Percentiles rank a stretch among this genome's conserved stretches.
Conservation (phyloP, 2,329 filamentous ascomycete species). For the Esteya vermicola region DNA sequence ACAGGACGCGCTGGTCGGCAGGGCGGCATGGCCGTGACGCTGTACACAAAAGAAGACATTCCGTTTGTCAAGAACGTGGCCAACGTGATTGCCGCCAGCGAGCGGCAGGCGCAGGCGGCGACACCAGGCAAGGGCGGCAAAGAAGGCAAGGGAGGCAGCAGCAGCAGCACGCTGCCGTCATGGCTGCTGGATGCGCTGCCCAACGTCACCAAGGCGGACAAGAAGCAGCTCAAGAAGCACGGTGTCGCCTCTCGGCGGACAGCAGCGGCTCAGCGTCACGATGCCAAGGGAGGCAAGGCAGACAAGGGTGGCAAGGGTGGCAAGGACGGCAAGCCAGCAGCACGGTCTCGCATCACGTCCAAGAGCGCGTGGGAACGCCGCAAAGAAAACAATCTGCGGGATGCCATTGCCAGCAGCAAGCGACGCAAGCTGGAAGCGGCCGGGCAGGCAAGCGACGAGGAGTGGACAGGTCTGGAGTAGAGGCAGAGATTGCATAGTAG, state of each 20-base stretch:
- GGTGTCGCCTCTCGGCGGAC: slow-evolving; percentile 60
- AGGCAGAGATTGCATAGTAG: background rate
- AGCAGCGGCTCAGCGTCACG: slow-evolving; percentile 19
- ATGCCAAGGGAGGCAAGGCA: background rate
- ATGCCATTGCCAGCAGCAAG: slow-evolving; percentile 48
- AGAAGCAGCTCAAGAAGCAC: slow-evolving; percentile 65
- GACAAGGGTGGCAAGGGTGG: slow-evolving; percentile 17
- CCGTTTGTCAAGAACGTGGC: slow-evolving; percentile 80
- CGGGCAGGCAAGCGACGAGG: slow-evolving; percentile 2
- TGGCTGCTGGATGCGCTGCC: slow-evolving; percentile 86
- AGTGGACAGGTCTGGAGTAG: slow-evolving; percentile 17
- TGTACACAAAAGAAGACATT: slow-evolving; percentile 92
- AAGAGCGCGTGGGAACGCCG: slow-evolving; percentile 64
- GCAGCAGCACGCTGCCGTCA: slow-evolving; percentile 38
- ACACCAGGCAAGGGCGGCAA: background rate
- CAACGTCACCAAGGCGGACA: slow-evolving; percentile 67
- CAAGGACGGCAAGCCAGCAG: slow-evolving; percentile 1
- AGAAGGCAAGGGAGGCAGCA: slow-evolving; percentile 15
- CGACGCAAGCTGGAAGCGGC: slow-evolving; percentile 27
- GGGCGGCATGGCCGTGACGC: slow-evolving; percentile 80
- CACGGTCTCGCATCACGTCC: slow-evolving; percentile 59
- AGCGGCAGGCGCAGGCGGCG: slow-evolving; percentile 44
- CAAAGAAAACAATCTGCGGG: slow-evolving; percentile 51
- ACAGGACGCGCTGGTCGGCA: slow-evolving; percentile 79
- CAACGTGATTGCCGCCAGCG: slow-evolving; percentile 76